Evolutionary conservation across 2,329 filamentous ascomycete genomes (phyloP).

Genomic region (Sporothrix schenckii): DNA sequence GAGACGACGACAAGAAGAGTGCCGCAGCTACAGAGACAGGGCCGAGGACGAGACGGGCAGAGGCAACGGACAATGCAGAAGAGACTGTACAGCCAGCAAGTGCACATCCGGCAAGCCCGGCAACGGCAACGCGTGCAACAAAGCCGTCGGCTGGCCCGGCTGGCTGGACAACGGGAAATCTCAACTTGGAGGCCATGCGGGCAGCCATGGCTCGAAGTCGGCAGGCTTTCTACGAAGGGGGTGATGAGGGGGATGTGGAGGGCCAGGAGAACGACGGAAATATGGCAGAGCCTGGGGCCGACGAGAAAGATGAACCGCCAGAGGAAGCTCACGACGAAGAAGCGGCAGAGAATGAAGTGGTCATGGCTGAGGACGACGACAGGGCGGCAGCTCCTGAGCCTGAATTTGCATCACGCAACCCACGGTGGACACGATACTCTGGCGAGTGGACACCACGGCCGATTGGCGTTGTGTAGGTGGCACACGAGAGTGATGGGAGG

Average conservation of each 20-base stretch:
- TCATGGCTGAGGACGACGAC: conserved; percentile 29
- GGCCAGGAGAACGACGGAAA: not conserved
- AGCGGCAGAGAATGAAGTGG: not conserved
- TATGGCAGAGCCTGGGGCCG: conserved; percentile 3
- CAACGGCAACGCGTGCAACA: not conserved
- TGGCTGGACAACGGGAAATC: conserved; percentile 27
- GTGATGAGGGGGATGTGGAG: not conserved
- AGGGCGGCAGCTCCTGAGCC: conserved; percentile 26
- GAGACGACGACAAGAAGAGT: conserved; percentile 2
- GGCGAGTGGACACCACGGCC: conserved; percentile 61
- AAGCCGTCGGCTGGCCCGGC: not conserved
- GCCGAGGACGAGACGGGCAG: not conserved
- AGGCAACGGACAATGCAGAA: not conserved
- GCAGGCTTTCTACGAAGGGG: conserved; percentile 20
- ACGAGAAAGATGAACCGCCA: conserved; percentile 20
- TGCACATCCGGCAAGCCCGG: not conserved
- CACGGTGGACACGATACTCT: conserved; percentile 55
- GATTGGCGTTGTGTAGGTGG: conserved; percentile 55
- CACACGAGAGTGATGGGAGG: not conserved
- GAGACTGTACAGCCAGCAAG: not conserved
- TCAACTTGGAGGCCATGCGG: conserved; percentile 31
- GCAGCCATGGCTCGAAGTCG: conserved; percentile 29
- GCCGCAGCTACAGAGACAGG: not conserved
- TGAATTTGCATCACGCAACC: conserved; percentile 40
- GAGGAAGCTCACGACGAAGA: conserved; percentile 33